Percentiles rank a stretch among this genome's conserved stretches.
phyloP scores from a whole-genome alignment of 495 filamentous ascomycete species.

The Neurospora sp. region DNA sequence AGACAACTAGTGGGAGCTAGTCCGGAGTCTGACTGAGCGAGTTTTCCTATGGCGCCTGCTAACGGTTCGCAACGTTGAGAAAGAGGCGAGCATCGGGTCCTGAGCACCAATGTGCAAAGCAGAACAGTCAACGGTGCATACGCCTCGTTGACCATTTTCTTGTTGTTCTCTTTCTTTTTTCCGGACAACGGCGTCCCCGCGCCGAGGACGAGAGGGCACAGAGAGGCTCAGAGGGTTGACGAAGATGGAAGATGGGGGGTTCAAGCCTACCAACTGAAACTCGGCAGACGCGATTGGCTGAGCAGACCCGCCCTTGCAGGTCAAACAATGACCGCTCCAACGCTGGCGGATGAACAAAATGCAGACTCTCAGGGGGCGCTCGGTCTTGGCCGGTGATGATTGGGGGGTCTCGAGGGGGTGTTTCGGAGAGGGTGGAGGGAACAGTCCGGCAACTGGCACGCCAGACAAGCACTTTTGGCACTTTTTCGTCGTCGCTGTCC shows the following conservation, averaged over 20 bases:
- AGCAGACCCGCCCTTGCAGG: conserved; percentile 13
- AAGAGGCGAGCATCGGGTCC: not conserved
- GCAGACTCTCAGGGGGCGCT: not conserved
- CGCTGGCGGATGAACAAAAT: conserved; percentile 7
- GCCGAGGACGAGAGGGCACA: not conserved
- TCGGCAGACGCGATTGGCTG: conserved; percentile 14
- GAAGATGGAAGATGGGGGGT: not conserved
- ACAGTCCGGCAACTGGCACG: not conserved
- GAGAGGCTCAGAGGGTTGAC: not conserved
- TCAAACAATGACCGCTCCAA: conserved; percentile 15
- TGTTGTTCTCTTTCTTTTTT: not conserved
- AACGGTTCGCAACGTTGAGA: not conserved
- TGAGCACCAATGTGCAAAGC: not conserved
- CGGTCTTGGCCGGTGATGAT: not conserved
- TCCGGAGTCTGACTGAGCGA: not conserved
- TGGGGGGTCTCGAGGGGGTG: not conserved
- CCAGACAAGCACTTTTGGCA: not conserved
- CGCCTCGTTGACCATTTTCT: not conserved
- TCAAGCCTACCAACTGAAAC: conserved; percentile 8
- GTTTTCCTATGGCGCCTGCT: not conserved
- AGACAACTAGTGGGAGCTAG: not conserved
- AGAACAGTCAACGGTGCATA: not conserved
- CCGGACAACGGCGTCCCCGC: not conserved
- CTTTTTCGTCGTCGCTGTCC: not conserved
- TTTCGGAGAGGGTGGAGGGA: not conserved